Percentiles rank a stretch among this genome's conserved stretches.
Evolutionary conservation across 257 asterid genomes (phyloP).

Genomic region (Solanum chmielewskii): DNA sequence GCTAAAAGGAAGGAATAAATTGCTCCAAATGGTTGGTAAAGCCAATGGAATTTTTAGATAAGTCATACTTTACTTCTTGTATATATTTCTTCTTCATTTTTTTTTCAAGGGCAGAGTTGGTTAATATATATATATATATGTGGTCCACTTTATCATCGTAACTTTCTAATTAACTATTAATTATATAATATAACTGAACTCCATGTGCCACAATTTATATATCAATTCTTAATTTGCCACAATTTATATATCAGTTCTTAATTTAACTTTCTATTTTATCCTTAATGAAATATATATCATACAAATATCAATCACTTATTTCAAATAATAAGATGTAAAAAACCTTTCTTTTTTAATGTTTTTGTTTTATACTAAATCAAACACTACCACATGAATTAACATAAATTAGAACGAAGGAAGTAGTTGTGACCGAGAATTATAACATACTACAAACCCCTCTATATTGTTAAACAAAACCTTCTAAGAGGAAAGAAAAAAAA

Average conservation of each 20-base stretch:
- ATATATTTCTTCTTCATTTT: background rate
- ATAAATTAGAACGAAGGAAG: background rate
- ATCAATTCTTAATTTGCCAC: too few species aligned
- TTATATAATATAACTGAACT: too few species aligned
- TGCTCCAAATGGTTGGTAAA: background rate
- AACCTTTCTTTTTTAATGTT: background rate
- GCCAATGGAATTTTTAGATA: background rate
- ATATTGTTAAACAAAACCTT: background rate
- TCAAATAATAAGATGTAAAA: background rate
- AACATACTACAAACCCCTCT: background rate
- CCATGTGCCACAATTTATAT: too few species aligned
- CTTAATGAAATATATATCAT: background rate
- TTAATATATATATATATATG: too few species aligned
- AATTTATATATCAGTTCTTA: too few species aligned
- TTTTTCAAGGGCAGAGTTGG: background rate
- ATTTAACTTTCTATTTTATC: background rate
- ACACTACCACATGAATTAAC: background rate
- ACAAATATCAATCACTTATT: background rate
- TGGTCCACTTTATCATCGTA: background rate
- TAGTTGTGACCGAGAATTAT: background rate
- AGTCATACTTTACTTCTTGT: background rate
- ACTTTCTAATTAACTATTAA: background rate
- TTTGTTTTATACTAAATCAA: background rate
- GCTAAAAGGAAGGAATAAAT: slow-evolving; percentile 2
- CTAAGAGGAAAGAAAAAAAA: background rate